These are phyloP conservation scores for Candida orba DNA, from an alignment of 805 yeast genomes.

Conservation along the genomic window DNA sequence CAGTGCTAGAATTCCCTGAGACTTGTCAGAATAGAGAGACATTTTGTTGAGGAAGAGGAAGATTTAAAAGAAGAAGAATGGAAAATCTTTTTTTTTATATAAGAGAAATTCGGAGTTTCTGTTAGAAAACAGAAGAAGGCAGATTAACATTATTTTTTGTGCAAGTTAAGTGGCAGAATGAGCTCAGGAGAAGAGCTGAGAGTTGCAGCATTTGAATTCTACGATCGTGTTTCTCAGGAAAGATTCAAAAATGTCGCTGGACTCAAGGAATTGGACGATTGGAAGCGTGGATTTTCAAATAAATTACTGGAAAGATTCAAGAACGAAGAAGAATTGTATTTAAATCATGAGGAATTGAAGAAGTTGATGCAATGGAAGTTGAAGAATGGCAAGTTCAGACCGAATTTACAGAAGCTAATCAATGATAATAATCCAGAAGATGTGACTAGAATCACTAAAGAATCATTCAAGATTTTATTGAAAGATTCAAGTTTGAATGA, in stretches of 20 bases:
- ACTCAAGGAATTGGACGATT: conserved; percentile 14
- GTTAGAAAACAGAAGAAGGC: too few relatives aligned
- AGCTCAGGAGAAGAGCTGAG: too few relatives aligned
- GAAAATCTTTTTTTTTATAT: too few relatives aligned
- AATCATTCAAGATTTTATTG: conserved; percentile 10
- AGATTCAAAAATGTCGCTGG: background rate
- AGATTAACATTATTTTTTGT: too few relatives aligned
- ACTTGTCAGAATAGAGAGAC: conserved; percentile 20
- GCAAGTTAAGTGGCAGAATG: too few relatives aligned
- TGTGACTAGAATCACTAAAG: conserved; percentile 7
- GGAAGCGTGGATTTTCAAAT: conserved; percentile 13
- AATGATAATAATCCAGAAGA: conserved; percentile 13
- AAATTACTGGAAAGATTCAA: conserved; percentile 7
- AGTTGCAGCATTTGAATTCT: background rate
- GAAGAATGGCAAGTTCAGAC: conserved; percentile 23
- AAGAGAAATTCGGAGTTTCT: too few relatives aligned
- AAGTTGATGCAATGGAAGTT: conserved; percentile 23
- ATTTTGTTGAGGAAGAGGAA: conserved; percentile 1
- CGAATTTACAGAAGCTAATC: conserved; percentile 18
- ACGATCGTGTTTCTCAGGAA: background rate
- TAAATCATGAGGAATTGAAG: conserved; percentile 16
- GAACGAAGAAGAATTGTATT: background rate
- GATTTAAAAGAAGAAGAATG: too few relatives aligned
- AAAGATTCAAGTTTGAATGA: background rate
- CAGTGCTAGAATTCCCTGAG: conserved; percentile 16